Base-by-base conservation (phyloP, 2,329 filamentous ascomycete genomes). In the Scortechinia acanthostroma region DNA sequence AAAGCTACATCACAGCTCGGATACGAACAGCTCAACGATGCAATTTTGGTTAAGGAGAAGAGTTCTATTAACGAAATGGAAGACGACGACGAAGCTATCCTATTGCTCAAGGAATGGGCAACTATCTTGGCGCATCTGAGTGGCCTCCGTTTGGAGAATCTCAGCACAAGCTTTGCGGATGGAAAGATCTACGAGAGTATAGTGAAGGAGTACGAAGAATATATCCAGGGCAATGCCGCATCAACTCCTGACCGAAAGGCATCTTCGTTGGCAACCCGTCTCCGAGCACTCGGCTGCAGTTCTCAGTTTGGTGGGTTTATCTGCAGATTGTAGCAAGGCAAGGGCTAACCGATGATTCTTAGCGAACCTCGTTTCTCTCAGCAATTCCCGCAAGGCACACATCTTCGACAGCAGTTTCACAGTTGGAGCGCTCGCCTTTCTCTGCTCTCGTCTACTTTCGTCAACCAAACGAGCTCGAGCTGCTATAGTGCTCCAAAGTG, bases 91-190 rank as follows among this genome's bases (percentile, higher is more conserved):
- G 35, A 40, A 13, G 6, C 14, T 19, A 19, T 6, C 10, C 35
- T 10, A 19, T 52, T 76, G n/a, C 66, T 81, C 4, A 66, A 69
- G 37, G 57, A 60, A 20, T 83, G 77, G 77, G 71, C 75, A 2
- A 60, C 64, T 28, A 63, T 62, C n/a, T 63, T 78, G 42, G 73
- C 69, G 14, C 57, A 59, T n/a, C 55, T 68, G 2, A 63, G 66
- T 45, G 67, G 66, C 3, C 48, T 73, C 4, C 55, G 56, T 4
- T 58, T 80, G 23, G 55, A 61, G n/a, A 80, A 81, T 46, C 60
- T 81, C 47, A 78, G 72, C 1, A 78, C 75, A 4, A 71, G 68
- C 42, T 80, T 83, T 54, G 65, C 74, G 3, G 65, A 77, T 50
- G 70, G 70, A 21, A 64, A 57, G 42, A 64, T 74, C 14, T 71